Percentiles rank a stretch among this genome's conserved stretches.
These are phyloP conservation scores for Comarum palustre DNA, from an alignment of 306 rosid species.

Conservation along the genomic window DNA sequence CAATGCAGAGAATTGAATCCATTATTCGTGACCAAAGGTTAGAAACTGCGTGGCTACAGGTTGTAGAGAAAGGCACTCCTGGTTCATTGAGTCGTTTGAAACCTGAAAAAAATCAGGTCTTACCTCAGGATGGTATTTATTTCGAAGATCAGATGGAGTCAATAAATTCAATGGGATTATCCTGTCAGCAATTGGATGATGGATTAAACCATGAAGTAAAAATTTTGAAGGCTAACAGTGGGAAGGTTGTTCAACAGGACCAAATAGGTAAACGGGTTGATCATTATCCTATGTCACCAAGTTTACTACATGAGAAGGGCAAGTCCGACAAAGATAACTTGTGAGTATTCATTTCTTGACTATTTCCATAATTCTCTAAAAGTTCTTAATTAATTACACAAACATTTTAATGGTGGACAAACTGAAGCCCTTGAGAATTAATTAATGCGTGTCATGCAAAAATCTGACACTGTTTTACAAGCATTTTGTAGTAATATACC, in stretches of 20 bases:
- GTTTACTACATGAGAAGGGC: slow-evolving; percentile 72
- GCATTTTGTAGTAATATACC: background rate
- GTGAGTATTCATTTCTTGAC: slow-evolving; percentile 54
- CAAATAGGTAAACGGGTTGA: slow-evolving; percentile 55
- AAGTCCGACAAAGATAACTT: slow-evolving; percentile 62
- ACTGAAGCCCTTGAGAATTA: background rate
- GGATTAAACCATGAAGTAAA: slow-evolving; percentile 53
- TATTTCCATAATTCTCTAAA: slow-evolving; percentile 4
- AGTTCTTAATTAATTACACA: background rate
- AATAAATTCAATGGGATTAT: slow-evolving; percentile 47
- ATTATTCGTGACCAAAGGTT: slow-evolving; percentile 88
- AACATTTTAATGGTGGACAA: background rate
- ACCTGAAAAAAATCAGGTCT: slow-evolving; percentile 92
- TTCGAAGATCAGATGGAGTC: slow-evolving; percentile 58
- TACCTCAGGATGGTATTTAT: slow-evolving; percentile 72
- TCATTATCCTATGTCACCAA: slow-evolving; percentile 77
- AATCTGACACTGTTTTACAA: background rate
- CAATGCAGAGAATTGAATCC: slow-evolving; percentile 89
- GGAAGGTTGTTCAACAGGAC: slow-evolving; percentile 56
- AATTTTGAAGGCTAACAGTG: slow-evolving; percentile 49
- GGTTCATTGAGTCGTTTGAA: slow-evolving; percentile 71
- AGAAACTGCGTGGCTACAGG: slow-evolving; percentile 96
- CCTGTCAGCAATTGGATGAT: slow-evolving; percentile 74
- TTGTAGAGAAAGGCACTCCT: slow-evolving; percentile 85
- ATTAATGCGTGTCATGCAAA: background rate